Evolutionary conservation across 441 rosid genomes (phyloP), one percentile per base, ranked within the genome.

Genomic region (Adansonia gregorii): DNA sequence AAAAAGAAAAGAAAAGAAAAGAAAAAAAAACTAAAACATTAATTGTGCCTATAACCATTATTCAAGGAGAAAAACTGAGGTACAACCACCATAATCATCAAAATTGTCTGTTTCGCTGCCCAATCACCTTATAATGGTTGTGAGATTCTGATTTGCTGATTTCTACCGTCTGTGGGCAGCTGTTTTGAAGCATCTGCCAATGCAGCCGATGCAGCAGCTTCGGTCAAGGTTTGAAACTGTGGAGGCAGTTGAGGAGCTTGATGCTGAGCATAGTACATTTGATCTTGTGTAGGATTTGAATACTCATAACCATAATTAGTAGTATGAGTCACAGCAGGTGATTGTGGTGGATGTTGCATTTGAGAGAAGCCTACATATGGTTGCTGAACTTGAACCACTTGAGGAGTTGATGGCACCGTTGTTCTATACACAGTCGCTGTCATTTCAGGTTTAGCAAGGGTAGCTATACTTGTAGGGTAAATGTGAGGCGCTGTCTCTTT

Each of bases 211-310:
- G 87, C 91, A 68, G 91, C 84, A 0, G 94, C 88, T 17, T 88
- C 82, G 1, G 83, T 89, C 96, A 89, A 84, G 78, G 87, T 88
- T 75, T 86, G 91, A 79, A 88, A 89, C 69, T 87, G 89, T 8
- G 88, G 82, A 43, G 86, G 87, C 79, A 84, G 51, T 0, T 77
- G 86, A 43, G 83, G 65, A 67, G 78, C 85, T 67, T 87, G 90
- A 73, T 73, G 78, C 73, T 85, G 89, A 19, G 89, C 12, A 24
- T 85, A 85, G 79, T 81, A 91, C 54, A 84, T 78, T 20, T 82
- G 84, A 71, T 90, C 92, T 12, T 80, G 87, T n/a, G 82, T 77
- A 39, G 85, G 67, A 65, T 84, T 82, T 20, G 84, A 27, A 72
- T 82, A 84, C 72, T 90, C 92, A 10, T 81, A 83, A 3, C 75